Evolutionary conservation across 2,329 filamentous ascomycete genomes (phyloP).

Genomic region (Sclerotinia trifoliorum): DNA sequence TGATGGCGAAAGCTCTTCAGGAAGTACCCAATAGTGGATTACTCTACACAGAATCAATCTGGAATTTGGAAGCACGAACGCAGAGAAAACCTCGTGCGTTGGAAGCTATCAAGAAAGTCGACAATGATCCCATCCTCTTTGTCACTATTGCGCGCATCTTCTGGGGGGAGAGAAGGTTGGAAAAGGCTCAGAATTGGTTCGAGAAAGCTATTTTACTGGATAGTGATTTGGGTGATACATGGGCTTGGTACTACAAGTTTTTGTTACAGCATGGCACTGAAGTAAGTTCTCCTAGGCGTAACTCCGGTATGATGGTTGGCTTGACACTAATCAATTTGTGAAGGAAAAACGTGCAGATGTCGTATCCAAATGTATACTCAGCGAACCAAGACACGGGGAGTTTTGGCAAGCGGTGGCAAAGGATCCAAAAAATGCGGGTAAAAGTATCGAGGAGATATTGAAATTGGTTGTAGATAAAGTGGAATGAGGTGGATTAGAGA

Average conservation of each 20-base stretch:
- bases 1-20: constrained; percentile 92
- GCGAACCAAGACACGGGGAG: constrained; percentile 90
- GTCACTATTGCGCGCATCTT: constrained; percentile 93
- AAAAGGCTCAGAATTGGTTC: constrained; percentile 96
- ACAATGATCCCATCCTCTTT: constrained; percentile 86
- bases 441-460: constrained; percentile 75
- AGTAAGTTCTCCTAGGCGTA: constrained; percentile 41
- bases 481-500: constrained; percentile 29
- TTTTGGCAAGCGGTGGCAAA: constrained; percentile 85
- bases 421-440: constrained; percentile 75
- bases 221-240: constrained; percentile 83
- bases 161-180: constrained; percentile 87
- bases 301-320: neutral
- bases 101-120: constrained; percentile 95
- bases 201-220: constrained; percentile 91
- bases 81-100: constrained; percentile 88
- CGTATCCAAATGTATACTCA: constrained; percentile 73
- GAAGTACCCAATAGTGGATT: constrained; percentile 85
- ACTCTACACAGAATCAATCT: constrained; percentile 92
- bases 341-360: constrained; percentile 85
- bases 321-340: constrained; percentile 24
- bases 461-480: constrained; percentile 65
- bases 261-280: constrained; percentile 87
- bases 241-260: constrained; percentile 99
- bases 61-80: constrained; percentile 86